Evolutionary conservation across 2,329 filamentous ascomycete genomes (phyloP), one percentile per base, ranked within the genome.

Genomic region (Grosmannia clavigera): DNA sequence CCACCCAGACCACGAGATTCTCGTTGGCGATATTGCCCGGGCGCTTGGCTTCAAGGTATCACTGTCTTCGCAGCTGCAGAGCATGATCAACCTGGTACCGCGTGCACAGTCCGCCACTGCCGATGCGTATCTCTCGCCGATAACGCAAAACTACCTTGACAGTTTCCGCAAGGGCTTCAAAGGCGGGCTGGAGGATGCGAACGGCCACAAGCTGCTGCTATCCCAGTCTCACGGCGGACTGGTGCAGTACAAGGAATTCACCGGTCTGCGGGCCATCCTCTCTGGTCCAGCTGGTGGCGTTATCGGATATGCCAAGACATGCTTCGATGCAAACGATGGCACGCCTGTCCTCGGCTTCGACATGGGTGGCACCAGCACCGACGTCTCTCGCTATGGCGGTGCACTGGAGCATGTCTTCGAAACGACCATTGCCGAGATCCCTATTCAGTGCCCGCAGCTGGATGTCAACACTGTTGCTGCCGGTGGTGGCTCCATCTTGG

Each of bases 381-480:
- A 96, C 70, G 90, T 96, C 11, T 94, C 89, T 43, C 80, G 92
- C 54, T 96, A 92, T 66, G 88, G 87, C 2, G 85, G 84, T 31
- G 74, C 81, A 59, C 50, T 35, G 64, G 84, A 88, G 62, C 85
- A 88, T 65, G 81, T 86, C 5, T 87, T 87, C 63, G 84, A 86
- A 66, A 86, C 83, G 1, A 86, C 83, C 2, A 61, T 46, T 0
- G 91, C 92, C 0, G 92, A 91, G 19, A 88, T 96, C 1, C 92
- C 90, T 0, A 94, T 96, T 27, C 91, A 95, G 67, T 91, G 88
- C 0, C 91, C 91, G 0, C 91, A 95, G 68, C 79, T 96, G 0
- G 91, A 96, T 68, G 95, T 96, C 74, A 95, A 95, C 71, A 96
- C 91, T 0, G 92, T 96, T 0, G 92, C 92, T 5, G 91, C 92